Evolutionary conservation across 2,329 filamentous ascomycete genomes (phyloP).

Genomic region (Juglanconis sp.): DNA sequence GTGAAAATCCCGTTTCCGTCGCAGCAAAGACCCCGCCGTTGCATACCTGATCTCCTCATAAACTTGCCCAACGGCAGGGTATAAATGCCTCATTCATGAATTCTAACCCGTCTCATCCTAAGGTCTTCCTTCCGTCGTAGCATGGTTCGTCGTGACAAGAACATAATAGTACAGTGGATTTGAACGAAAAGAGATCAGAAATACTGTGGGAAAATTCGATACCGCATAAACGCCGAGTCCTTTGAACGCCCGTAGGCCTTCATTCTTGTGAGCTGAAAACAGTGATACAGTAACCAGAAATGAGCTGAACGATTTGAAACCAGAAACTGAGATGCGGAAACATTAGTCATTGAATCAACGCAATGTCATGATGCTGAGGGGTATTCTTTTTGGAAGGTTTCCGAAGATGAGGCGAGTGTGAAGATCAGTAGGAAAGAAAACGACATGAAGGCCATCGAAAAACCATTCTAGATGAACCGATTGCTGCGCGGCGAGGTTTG

Average conservation of each 20-base stretch:
- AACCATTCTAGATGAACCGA: constrained; percentile 20
- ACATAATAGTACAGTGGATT: constrained; percentile 11
- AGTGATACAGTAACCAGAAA: neutral
- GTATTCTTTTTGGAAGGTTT: constrained; percentile 14
- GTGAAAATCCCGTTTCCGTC: neutral
- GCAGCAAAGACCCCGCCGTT: constrained; percentile 4
- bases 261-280: constrained; percentile 4
- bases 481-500: constrained; percentile 49
- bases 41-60: neutral
- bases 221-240: neutral
- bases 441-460: neutral
- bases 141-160: neutral
- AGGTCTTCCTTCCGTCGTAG: neutral
- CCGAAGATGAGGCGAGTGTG: neutral
- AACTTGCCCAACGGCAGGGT: constrained; percentile 6
- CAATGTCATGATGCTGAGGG: constrained; percentile 13
- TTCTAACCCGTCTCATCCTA: constrained; percentile 1
- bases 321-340: neutral
- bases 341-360: constrained; percentile 9
- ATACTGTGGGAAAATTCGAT: neutral
- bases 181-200: neutral
- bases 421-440: neutral
- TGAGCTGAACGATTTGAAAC: neutral
- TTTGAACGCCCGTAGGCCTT: constrained; percentile 7
- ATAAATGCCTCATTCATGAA: constrained; percentile 6